Conservation (phyloP, 1,284 basidiomycete species). For the Pseudozyma hubeiensis region DNA sequence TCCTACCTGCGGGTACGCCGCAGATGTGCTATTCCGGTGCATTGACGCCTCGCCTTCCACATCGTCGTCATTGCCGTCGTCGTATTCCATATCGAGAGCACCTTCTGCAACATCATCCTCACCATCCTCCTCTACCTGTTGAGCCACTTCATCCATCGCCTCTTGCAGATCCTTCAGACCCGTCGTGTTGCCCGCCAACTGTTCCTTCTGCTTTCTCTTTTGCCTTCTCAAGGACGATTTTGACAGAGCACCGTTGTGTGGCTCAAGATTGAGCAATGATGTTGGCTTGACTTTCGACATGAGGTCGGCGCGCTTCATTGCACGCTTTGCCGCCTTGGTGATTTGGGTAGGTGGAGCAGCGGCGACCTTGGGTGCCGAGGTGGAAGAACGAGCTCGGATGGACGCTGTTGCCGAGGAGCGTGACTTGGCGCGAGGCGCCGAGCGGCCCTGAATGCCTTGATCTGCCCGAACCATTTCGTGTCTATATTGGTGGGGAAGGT, state of each 20-base stretch:
- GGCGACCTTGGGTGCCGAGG: conserved; percentile 15
- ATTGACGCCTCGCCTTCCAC: conserved; percentile 7
- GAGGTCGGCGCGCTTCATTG: conserved; percentile 52
- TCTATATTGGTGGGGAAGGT: too few species aligned
- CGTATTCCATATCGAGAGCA: conserved; percentile 17
- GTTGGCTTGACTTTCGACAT: conserved; percentile 40
- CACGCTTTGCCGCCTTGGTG: conserved; percentile 55
- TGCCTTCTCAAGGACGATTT: conserved; percentile 57
- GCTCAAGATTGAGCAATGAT: conserved; percentile 33
- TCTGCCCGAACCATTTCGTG: conserved; percentile 33
- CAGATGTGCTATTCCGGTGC: conserved; percentile 2
- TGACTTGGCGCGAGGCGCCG: conserved; percentile 36
- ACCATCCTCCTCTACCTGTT: conserved; percentile 24
- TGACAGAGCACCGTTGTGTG: conserved; percentile 25
- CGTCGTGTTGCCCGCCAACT: conserved; percentile 56
- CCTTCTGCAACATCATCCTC: conserved; percentile 29
- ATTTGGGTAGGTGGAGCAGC: conserved; percentile 36
- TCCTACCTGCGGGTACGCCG: conserved; percentile 28
- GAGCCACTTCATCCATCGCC: conserved; percentile 43
- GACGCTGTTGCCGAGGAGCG: conserved; percentile 33
- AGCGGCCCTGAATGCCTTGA: conserved; percentile 37
- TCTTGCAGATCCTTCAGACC: conserved; percentile 57
- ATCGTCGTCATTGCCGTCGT: conserved; percentile 31
- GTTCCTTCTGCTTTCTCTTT: conserved; percentile 58
- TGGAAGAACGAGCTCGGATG: conserved; percentile 19